Conservation (phyloP, 345 rosid genomes). For the Lepidium didymum region DNA sequence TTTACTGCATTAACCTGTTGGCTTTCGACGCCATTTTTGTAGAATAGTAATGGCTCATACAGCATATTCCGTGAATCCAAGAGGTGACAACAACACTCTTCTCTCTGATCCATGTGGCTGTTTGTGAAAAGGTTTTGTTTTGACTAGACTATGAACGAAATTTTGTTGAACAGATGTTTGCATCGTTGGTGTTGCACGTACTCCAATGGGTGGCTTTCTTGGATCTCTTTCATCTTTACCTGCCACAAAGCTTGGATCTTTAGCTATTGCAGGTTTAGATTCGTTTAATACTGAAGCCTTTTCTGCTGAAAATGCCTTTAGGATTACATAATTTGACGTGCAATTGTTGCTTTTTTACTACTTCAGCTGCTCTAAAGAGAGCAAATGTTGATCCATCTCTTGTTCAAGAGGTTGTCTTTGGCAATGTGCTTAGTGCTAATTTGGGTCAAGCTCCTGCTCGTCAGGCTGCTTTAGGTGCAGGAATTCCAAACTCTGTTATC, state of each 20-base stretch:
- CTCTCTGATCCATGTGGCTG: background rate
- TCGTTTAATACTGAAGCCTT: background rate
- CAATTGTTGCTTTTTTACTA: slow-evolving; percentile 5
- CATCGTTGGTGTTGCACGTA: slow-evolving; percentile 93
- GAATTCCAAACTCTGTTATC: slow-evolving; percentile 76
- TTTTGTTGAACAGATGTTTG: slow-evolving; percentile 65
- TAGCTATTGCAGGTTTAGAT: slow-evolving; percentile 63
- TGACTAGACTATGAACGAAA: background rate
- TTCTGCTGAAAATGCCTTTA: background rate
- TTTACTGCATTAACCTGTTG: background rate
- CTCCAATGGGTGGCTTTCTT: slow-evolving; percentile 95
- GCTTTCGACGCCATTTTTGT: background rate
- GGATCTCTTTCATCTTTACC: slow-evolving; percentile 76
- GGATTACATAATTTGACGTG: background rate
- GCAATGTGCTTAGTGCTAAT: slow-evolving; percentile 94
- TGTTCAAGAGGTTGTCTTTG: slow-evolving; percentile 88
- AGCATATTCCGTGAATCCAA: slow-evolving; percentile 61
- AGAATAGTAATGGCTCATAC: slow-evolving; percentile 47
- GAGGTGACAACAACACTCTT: slow-evolving; percentile 40
- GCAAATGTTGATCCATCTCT: slow-evolving; percentile 82
- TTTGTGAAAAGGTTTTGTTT: background rate
- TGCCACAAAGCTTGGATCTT: slow-evolving; percentile 94
- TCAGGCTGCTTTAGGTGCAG: slow-evolving; percentile 97
- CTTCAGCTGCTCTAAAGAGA: slow-evolving; percentile 77
- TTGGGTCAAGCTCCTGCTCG: slow-evolving; percentile 99